Percentiles rank a stretch among this genome's conserved stretches.
phyloP scores from a whole-genome alignment of 768 basidiomycete genomes.

The Asterophora parasitica region DNA sequence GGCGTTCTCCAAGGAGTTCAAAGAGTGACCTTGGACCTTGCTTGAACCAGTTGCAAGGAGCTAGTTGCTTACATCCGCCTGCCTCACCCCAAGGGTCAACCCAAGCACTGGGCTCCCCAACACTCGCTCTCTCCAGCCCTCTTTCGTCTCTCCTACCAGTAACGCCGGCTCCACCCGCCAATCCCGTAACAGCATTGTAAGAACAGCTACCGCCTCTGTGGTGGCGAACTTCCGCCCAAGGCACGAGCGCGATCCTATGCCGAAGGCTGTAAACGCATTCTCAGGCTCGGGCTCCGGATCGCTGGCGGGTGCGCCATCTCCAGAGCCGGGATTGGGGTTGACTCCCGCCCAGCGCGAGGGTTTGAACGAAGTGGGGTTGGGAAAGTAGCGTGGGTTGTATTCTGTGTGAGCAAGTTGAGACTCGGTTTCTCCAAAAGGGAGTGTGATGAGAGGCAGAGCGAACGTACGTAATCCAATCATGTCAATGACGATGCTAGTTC shows the following conservation, averaged over 20 bases:
- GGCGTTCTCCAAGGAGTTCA: too few relatives aligned
- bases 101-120: slow-evolving; percentile 26
- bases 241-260: slow-evolving; percentile 46
- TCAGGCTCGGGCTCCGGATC: too few relatives aligned
- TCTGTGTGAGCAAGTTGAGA: slow-evolving; percentile 23
- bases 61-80: slow-evolving; percentile 25
- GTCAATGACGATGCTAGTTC: slow-evolving; percentile 34
- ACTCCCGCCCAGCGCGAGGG: slow-evolving; percentile 46
- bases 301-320: too few relatives aligned
- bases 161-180: slow-evolving; percentile 47
- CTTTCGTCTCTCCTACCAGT: slow-evolving; percentile 29
- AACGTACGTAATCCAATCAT: slow-evolving; percentile 45
- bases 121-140: slow-evolving; percentile 34
- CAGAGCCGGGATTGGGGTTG: too few relatives aligned
- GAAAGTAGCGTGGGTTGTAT: slow-evolving; percentile 46
- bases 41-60: too few relatives aligned
- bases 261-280: slow-evolving; percentile 34
- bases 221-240: slow-evolving; percentile 53
- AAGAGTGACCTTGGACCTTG: too few relatives aligned
- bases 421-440: neutral
- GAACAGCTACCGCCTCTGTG: slow-evolving; percentile 46
- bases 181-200: slow-evolving; percentile 46
- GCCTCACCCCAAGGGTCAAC: slow-evolving; percentile 29
- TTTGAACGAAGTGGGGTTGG: slow-evolving; percentile 39
- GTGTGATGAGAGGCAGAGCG: neutral